These are phyloP conservation scores for Pleodorina starrii DNA, from an alignment of 139 green algal species.

Conservation along the genomic window DNA sequence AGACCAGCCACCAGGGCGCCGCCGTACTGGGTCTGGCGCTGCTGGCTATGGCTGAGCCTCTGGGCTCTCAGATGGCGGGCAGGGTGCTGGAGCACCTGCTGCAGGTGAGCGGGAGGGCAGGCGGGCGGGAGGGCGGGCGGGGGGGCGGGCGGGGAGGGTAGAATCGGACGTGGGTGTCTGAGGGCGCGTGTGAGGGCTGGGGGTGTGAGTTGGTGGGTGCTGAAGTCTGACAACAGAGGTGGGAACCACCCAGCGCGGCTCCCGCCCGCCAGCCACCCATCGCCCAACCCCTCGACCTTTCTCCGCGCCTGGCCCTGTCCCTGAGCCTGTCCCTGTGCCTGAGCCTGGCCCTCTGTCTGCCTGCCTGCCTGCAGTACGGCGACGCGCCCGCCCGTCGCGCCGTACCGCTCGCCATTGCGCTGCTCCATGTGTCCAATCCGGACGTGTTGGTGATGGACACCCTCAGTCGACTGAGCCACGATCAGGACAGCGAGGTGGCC, in stretches of 20 bases:
- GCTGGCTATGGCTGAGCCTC: slow-evolving; percentile 95
- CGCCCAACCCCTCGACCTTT: too few relatives aligned
- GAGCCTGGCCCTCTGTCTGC: too few relatives aligned
- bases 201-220: too few relatives aligned
- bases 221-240: too few relatives aligned
- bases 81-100: slow-evolving; percentile 95
- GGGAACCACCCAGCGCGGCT: too few relatives aligned
- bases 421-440: slow-evolving; percentile 91
- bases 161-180: too few relatives aligned
- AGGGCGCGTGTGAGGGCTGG: too few relatives aligned
- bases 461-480: slow-evolving; percentile 94
- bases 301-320: too few relatives aligned
- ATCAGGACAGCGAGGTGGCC: slow-evolving; percentile 82
- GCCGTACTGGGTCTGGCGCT: slow-evolving; percentile 94
- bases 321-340: too few relatives aligned
- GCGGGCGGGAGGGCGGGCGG: not conserved
- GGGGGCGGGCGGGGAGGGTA: too few relatives aligned
- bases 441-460: slow-evolving; percentile 92
- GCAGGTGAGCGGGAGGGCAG: slow-evolving; percentile 69
- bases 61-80: slow-evolving; percentile 91
- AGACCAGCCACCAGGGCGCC: slow-evolving; percentile 85
- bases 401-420: slow-evolving; percentile 91
- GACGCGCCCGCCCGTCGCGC: slow-evolving; percentile 69
- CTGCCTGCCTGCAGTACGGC: slow-evolving; percentile 53
- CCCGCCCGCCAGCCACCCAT: too few relatives aligned